Base-by-base conservation (phyloP, 768 basidiomycete species). In the Panaeolus cyanescens region DNA sequence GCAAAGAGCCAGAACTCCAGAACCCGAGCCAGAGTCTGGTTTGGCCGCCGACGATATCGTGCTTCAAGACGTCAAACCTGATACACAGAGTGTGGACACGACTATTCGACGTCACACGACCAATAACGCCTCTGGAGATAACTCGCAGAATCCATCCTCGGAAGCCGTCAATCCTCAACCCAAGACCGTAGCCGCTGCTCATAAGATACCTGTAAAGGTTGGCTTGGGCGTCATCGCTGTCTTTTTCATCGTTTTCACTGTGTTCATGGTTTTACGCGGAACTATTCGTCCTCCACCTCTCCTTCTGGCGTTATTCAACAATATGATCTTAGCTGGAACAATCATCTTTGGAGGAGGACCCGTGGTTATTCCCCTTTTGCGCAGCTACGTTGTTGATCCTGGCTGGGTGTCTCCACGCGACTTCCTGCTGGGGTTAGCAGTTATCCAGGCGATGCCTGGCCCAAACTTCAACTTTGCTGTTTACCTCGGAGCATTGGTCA, bases 391-490 rank as follows among this genome's bases (percentile, higher is more conserved):
- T 1, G 84, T 86, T 25, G 75, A 79, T 20, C 74, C 74, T 32
- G 81, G 79, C 20, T 83, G 82, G 83, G 83, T 86, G 30, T 74
- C 77, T 20, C 76, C 81, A 8, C 75, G 83, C 45, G 83, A 86
- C 70, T 85, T 86, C 66, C 73, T 86, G 22, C 72, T 85, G 31
- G 83, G 83, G 6, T 74, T 84, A 30, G 83, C 83, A 20, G 76
- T 83, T 53, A 74, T 80, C 54, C 82, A 79, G 67, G 80, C 78
- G 9, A 70, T 80, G 64, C 82, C 82, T 1, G 85, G 85, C 4
- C 85, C 85, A 22, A 84, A 84, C 68, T 86, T 86, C 71, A 82
- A 82, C 72, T 85, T 81, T 60, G 77, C 79, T 0, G 79, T 81
- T 20, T 85, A 81, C 67, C 77, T 86, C 30, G 85, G 84, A 28